Conservation (phyloP, 2,329 filamentous ascomycete species). For the Colletotrichum abscissum region DNA sequence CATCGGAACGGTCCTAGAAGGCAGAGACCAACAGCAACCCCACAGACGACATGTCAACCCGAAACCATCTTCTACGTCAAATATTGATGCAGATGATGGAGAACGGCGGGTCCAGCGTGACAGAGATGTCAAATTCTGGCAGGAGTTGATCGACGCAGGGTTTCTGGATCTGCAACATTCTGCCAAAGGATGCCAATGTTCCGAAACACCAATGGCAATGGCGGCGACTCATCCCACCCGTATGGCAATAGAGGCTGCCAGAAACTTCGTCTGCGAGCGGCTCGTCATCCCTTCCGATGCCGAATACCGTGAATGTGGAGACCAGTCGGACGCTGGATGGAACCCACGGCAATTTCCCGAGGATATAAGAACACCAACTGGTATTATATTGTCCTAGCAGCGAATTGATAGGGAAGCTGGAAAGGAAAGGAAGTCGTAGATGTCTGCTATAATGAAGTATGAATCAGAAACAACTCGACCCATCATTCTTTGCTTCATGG, state of each 20-base stretch:
- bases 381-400: neutral
- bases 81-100: neutral
- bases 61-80: neutral
- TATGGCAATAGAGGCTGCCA: neutral
- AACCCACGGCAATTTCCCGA: neutral
- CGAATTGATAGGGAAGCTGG: no score
- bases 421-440: no score
- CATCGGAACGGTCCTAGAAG: neutral
- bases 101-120: neutral
- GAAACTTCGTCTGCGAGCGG: neutral
- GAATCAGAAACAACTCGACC: no score
- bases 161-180: neutral
- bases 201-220: neutral
- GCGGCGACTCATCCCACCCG: neutral
- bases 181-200: neutral
- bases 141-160: neutral
- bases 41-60: neutral
- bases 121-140: neutral
- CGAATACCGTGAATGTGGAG: neutral
- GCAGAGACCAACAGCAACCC: no score
- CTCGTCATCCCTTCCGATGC: neutral
- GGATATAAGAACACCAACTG: neutral
- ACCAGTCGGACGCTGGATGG: neutral
- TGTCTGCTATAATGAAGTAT: no score
- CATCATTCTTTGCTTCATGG: no score